phyloP scores from a whole-genome alignment of 306 rosid species.

The Delonix regia region DNA sequence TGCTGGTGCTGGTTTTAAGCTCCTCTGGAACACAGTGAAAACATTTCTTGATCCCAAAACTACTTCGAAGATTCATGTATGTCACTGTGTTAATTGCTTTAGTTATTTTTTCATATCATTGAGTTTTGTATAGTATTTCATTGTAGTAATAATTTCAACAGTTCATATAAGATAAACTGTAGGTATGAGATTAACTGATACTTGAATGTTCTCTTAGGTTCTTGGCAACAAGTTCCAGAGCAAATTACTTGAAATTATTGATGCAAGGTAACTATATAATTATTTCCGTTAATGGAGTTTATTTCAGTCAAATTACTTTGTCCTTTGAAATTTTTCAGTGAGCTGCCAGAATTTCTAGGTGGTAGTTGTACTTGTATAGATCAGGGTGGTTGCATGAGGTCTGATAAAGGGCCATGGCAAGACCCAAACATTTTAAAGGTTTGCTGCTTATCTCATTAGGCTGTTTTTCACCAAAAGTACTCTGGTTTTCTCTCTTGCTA shows the following conservation, averaged over 20 bases:
- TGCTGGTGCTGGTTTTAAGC: conserved; percentile 92
- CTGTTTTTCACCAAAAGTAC: conserved; percentile 17
- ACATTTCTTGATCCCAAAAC: conserved; percentile 88
- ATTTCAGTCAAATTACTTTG: conserved; percentile 21
- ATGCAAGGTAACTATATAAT: conserved; percentile 61
- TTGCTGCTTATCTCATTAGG: conserved; percentile 25
- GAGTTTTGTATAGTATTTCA: conserved; percentile 22
- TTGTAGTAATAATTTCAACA: conserved; percentile 18
- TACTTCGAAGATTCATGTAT: conserved; percentile 85
- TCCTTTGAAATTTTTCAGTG: conserved; percentile 55
- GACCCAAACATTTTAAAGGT: conserved; percentile 85
- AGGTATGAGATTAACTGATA: conserved; percentile 26
- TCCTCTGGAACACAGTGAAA: conserved; percentile 86
- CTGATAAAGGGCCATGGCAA: conserved; percentile 95
- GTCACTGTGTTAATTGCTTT: conserved; percentile 40
- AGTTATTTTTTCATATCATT: conserved; percentile 4
- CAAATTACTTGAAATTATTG: conserved; percentile 79
- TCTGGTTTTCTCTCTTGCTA: conserved; percentile 16
- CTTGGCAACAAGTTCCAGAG: conserved; percentile 81
- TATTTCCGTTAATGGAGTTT: conserved; percentile 9
- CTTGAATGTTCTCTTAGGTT: conserved; percentile 61
- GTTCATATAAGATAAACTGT: conserved; percentile 28
- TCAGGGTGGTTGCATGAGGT: conserved; percentile 82
- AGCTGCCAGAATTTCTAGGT: conserved; percentile 88
- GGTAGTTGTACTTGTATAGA: conserved; percentile 81